phyloP scores from a whole-genome alignment of 1,284 basidiomycete species.

The Cryptococcus sp. region DNA sequence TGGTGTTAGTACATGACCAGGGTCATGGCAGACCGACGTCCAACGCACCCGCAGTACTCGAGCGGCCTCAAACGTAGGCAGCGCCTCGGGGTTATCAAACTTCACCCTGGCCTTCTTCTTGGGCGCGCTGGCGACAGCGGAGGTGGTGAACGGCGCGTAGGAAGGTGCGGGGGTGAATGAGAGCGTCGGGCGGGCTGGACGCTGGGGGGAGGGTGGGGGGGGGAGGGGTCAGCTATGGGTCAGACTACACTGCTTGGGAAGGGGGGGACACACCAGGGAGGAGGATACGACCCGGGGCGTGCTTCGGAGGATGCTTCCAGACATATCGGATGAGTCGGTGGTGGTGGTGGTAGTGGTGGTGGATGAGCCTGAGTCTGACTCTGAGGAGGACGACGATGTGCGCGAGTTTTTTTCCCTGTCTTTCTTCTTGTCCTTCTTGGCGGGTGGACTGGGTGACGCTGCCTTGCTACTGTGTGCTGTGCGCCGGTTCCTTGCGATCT shows the following conservation, averaged over 20 bases:
- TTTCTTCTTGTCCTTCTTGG: not conserved
- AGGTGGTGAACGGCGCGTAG: conserved; percentile 10
- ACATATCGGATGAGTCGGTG: conserved; percentile 8
- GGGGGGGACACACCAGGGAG: not conserved
- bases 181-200: too few relatives aligned
- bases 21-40: not conserved
- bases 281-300: not conserved
- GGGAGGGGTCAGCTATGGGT: too few relatives aligned
- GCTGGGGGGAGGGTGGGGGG: too few relatives aligned
- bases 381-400: too few relatives aligned
- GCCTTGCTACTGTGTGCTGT: conserved; percentile 3
- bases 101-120: conserved; percentile 16
- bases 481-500: conserved; percentile 3
- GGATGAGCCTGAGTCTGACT: too few relatives aligned
- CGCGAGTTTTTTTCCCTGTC: not conserved
- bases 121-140: conserved; percentile 4
- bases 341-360: not conserved
- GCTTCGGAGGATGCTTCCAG: conserved; percentile 7
- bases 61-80: conserved; percentile 39
- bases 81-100: conserved; percentile 25
- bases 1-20: not conserved
- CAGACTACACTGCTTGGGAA: too few relatives aligned
- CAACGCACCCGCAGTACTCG: conserved; percentile 38
- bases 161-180: conserved; percentile 5
- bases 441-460: not conserved